A percentile compares a stretch with the other conserved stretches of the same genome.
These are phyloP conservation scores for Plasmodium knowlesi DNA, from an alignment of 169 alveolate species.

Conservation along the genomic window DNA sequence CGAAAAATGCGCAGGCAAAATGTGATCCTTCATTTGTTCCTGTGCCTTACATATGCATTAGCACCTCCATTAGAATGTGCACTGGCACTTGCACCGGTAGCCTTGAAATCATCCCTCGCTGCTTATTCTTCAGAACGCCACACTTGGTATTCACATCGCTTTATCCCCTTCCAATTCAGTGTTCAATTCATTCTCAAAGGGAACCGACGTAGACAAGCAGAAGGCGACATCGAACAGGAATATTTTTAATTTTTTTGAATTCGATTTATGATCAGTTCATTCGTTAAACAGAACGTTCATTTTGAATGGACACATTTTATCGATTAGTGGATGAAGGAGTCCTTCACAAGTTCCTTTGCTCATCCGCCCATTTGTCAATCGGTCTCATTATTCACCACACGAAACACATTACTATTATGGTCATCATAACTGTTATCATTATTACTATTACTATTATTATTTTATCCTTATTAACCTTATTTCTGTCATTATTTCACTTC, in stretches of 20 bases:
- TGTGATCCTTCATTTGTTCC: neutral
- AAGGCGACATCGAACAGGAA: constrained; percentile 59
- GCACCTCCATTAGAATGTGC: neutral
- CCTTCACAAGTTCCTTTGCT: neutral
- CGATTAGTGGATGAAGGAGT: neutral
- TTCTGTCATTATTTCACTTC: neutral
- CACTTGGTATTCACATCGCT: neutral
- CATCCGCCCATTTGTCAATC: neutral
- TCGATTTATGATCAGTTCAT: constrained; percentile 27
- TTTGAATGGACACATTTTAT: neutral
- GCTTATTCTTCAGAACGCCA: neutral
- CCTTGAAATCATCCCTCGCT: neutral
- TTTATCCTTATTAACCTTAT: neutral
- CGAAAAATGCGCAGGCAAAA: neutral
- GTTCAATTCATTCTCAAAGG: constrained; percentile 66
- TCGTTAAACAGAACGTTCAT: neutral
- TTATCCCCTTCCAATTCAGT: constrained; percentile 21
- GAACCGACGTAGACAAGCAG: constrained; percentile 50
- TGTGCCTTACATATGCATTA: neutral
- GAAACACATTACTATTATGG: too few relatives aligned
- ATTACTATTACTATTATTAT: neutral
- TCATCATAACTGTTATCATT: neutral
- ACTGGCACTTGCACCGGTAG: too few relatives aligned
- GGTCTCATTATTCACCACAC: neutral
- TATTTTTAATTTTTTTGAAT: constrained; percentile 66